Conservation (phyloP, 495 filamentous ascomycete species). For the Penicillium flavigenum region DNA sequence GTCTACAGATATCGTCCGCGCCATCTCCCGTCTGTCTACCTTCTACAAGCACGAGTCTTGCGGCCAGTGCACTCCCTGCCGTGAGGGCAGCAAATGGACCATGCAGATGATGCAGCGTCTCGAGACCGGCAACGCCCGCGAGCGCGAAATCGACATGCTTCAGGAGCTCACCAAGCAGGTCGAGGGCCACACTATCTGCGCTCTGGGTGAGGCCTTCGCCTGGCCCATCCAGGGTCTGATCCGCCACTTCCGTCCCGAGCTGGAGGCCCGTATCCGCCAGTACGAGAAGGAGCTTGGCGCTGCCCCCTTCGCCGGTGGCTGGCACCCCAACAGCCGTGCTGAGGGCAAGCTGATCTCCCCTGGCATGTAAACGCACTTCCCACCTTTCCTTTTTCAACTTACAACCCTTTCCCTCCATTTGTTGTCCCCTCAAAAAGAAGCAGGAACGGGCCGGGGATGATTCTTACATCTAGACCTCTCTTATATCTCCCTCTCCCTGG, state of each 20-base stretch:
- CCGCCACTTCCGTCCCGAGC: constrained; percentile 92
- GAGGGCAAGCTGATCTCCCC: constrained; percentile 85
- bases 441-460: constrained; percentile 25
- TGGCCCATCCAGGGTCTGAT: constrained; percentile 99
- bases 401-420: constrained; percentile 12
- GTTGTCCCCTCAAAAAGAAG: constrained; percentile 24
- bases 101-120: constrained; percentile 98
- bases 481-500: constrained; percentile 17
- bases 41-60: constrained; percentile 99
- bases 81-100: constrained; percentile 96
- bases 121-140: constrained; percentile 81
- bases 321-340: constrained; percentile 70
- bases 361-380: constrained; percentile 52
- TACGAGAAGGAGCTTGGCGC: constrained; percentile 64
- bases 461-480: constrained; percentile 25
- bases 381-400: constrained; percentile 13
- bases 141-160: constrained; percentile 97
- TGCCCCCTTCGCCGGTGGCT: constrained; percentile 79
- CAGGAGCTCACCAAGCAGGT: constrained; percentile 99
- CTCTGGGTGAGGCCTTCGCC: constrained; percentile 94
- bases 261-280: constrained; percentile 82
- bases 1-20: constrained; percentile 89
- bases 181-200: constrained; percentile 98
- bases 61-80: constrained; percentile 97
- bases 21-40: constrained; percentile 85